Evolutionary conservation across 2,329 filamentous ascomycete genomes (phyloP).

Genomic region (Orbilia oligospora): DNA sequence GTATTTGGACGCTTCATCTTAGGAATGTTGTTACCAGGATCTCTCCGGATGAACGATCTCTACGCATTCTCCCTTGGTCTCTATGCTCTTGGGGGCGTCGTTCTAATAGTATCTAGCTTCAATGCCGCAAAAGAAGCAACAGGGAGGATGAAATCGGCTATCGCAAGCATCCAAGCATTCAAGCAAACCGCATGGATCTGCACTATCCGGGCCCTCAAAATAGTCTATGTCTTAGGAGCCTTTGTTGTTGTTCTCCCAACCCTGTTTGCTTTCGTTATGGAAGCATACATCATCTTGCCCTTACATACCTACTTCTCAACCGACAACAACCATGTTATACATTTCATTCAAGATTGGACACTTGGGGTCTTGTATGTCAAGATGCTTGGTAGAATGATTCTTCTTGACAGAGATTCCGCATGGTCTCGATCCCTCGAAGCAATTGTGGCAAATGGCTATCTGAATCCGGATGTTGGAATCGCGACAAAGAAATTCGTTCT

Average conservation of each 20-base stretch:
- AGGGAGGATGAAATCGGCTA: constrained; percentile 32
- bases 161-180: constrained; percentile 45
- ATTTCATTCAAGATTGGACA: constrained; percentile 94
- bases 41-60: constrained; percentile 88
- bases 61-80: constrained; percentile 95
- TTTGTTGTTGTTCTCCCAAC: constrained; percentile 85
- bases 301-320: constrained; percentile 80
- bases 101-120: constrained; percentile 72
- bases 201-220: constrained; percentile 66
- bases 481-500: constrained; percentile 90
- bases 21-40: constrained; percentile 77
- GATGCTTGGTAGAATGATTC: constrained; percentile 78
- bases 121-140: constrained; percentile 53
- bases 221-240: constrained; percentile 82
- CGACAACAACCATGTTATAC: constrained; percentile 76
- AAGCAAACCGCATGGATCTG: constrained; percentile 54
- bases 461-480: constrained; percentile 82
- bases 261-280: constrained; percentile 82
- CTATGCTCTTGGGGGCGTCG: constrained; percentile 79
- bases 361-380: constrained; percentile 92
- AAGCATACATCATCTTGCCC: constrained; percentile 90
- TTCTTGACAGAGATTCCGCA: constrained; percentile 78
- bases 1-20: constrained; percentile 86
- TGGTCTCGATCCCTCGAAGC: constrained; percentile 80
- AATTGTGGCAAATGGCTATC: constrained; percentile 75